Evolutionary conservation across 176 grass and related monocot genomes (phyloP).

Genomic region (Zea luxurians): DNA sequence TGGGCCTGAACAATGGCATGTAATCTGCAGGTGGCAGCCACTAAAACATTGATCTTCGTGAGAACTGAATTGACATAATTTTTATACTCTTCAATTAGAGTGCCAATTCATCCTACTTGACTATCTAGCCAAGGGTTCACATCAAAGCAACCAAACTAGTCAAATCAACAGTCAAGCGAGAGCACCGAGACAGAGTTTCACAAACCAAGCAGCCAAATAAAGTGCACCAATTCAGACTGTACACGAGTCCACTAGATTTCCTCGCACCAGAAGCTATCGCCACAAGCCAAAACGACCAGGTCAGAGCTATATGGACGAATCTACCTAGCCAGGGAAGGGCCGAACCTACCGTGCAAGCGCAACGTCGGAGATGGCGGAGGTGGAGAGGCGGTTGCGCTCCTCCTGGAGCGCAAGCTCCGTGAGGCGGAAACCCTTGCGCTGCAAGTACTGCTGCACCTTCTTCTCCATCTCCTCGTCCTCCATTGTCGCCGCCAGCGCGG

Average conservation of each 20-base stretch:
- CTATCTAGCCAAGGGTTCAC: background rate
- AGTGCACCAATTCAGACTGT: background rate
- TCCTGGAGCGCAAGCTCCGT: slow-evolving; percentile 86
- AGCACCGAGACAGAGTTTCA: background rate
- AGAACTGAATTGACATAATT: background rate
- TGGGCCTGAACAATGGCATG: background rate
- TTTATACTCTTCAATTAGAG: background rate
- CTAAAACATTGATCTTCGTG: background rate
- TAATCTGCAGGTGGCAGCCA: background rate
- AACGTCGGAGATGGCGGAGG: slow-evolving; percentile 56
- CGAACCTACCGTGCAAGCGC: slow-evolving; percentile 50
- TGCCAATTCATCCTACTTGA: background rate
- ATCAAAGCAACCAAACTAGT: background rate
- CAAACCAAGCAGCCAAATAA: background rate
- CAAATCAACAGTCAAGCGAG: background rate
- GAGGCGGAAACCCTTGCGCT: slow-evolving; percentile 84
- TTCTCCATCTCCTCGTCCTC: slow-evolving; percentile 96
- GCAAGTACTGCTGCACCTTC: slow-evolving; percentile 83
- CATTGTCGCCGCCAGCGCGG: slow-evolving; percentile 37
- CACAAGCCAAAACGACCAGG: background rate
- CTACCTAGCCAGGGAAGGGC: background rate
- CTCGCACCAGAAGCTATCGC: background rate
- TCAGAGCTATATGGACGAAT: background rate
- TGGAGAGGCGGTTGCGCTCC: slow-evolving; percentile 82
- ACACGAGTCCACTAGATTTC: slow-evolving; percentile 20